phyloP scores from a whole-genome alignment of 345 rosid species.

The Mallotus nudiflorus region DNA sequence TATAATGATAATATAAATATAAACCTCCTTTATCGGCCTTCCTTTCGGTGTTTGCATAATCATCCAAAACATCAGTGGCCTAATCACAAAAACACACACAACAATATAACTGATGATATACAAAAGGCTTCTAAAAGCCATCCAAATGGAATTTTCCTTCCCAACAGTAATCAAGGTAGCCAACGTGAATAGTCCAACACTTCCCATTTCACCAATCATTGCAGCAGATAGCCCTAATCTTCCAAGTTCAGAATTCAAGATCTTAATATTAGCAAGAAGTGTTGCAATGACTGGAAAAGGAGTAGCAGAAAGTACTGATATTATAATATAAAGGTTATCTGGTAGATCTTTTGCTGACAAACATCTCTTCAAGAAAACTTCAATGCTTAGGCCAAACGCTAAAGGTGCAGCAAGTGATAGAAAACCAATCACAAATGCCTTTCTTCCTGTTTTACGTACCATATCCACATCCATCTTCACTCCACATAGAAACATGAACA shows the following conservation, averaged over 20 bases:
- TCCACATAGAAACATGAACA: constrained; percentile 28
- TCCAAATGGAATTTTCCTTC: neutral
- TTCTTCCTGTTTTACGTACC: constrained; percentile 19
- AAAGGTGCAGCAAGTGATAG: neutral
- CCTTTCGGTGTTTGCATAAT: constrained; percentile 24
- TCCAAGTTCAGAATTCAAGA: constrained; percentile 35
- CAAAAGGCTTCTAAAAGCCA: neutral
- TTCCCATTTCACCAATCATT: constrained; percentile 17
- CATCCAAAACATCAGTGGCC: constrained; percentile 24
- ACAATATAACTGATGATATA: neutral
- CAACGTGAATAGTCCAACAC: neutral
- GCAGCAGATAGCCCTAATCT: constrained; percentile 28
- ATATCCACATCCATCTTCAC: constrained; percentile 31
- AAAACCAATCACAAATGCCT: constrained; percentile 8
- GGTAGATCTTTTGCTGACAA: neutral
- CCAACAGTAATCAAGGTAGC: neutral
- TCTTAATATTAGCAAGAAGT: constrained; percentile 19
- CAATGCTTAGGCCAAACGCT: neutral
- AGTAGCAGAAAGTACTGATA: constrained; percentile 11
- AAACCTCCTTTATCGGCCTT: constrained; percentile 8
- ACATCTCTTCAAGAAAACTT: neutral
- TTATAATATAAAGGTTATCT: neutral
- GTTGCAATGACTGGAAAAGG: constrained; percentile 19
- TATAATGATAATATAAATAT: constrained; percentile 22
- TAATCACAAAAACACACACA: neutral